Evolutionary conservation across 2,329 filamentous ascomycete genomes (phyloP), one percentile per base, ranked within the genome.

Genomic region (Cercospora sp.): DNA sequence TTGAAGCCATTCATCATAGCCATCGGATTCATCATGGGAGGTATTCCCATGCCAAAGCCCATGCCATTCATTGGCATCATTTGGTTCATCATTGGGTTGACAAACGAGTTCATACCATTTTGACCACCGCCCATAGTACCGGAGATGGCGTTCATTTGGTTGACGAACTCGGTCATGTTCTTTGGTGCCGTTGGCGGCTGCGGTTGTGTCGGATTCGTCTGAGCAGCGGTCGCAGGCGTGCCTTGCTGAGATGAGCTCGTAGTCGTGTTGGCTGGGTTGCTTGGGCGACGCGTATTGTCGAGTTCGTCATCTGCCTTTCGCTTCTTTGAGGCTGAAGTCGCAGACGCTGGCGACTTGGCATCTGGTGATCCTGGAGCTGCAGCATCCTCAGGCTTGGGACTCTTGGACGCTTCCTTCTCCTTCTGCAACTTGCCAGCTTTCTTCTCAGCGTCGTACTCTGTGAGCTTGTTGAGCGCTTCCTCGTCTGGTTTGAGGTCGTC

Each of bases 401-500:
- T 82, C 63, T 79, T 80, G 65, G 77, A 75, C 58, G 74, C 76
- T 68, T 81, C 78, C 67, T 81, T 82, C 37, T 79, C 77, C 72
- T 83, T 84, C 68, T 85, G 65, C 40, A 77, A 74, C 71, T 80
- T 81, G 60, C 81, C 78, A 62, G 83, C 81, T 63, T 77, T 75
- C 73, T 83, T 84, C 70, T 88, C 86, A 34, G 84, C 82, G 75
- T 89, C 83, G 77, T 91, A 97, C 45, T 87, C 87, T 82, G 92
- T 91, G 72, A 97, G 92, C 81, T 91, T 94, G 82, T 91, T 91
- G 73, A 95, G 92, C 79, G 91, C 93, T 75, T 95, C 92, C 73
- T 92, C 90, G 81, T 98, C 93, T 71, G 89, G 58, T 78, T 90
- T 88, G 74, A 99, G 87, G 81, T 97, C 91, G 86, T 97, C 94